A percentile compares a stretch with the other conserved stretches of the same genome.
These are phyloP conservation scores for Pleurotus salmoneostramineus DNA, from an alignment of 768 basidiomycete species.

Conservation along the genomic window DNA sequence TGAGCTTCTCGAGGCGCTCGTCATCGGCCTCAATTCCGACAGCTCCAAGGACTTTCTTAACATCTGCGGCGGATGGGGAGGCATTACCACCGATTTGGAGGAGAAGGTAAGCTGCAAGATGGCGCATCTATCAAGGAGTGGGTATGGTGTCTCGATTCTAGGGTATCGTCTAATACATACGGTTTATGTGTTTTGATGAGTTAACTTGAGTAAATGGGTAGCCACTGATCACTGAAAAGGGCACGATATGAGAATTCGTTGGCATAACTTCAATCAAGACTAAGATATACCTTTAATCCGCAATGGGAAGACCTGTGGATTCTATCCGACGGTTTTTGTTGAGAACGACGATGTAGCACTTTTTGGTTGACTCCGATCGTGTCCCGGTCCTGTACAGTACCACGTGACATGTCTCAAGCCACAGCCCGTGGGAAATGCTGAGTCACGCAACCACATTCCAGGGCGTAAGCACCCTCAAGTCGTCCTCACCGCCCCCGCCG, in stretches of 20 bases:
- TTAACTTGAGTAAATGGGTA: conserved; percentile 44
- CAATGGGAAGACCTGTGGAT: conserved; percentile 89
- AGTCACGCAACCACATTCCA: conserved; percentile 27
- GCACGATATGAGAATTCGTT: background rate
- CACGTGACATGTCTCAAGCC: conserved; percentile 41
- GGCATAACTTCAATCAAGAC: background rate
- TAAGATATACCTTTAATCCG: conserved; percentile 75
- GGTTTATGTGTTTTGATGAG: conserved; percentile 12
- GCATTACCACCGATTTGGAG: conserved; percentile 93
- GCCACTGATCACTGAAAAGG: conserved; percentile 82
- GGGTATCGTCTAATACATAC: conserved; percentile 23
- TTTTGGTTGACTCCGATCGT: conserved; percentile 11
- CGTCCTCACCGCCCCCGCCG: conserved; percentile 40
- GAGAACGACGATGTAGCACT: conserved; percentile 23
- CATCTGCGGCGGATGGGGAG: conserved; percentile 78
- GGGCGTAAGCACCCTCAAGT: conserved; percentile 6
- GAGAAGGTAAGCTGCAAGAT: conserved; percentile 95
- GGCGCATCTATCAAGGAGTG: conserved; percentile 61
- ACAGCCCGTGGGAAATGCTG: conserved; percentile 20
- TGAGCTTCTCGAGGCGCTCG: conserved; percentile 72
- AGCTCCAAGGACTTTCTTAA: conserved; percentile 80
- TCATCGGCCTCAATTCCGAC: conserved; percentile 91
- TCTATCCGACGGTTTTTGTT: conserved; percentile 64
- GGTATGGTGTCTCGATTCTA: too few species aligned
- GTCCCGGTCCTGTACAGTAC: conserved; percentile 57